Percentiles rank a stretch among this genome's conserved stretches.
Conservation (phyloP, 1,139 yeast species). For the Nakaseomyces kungkrabaensis region DNA sequence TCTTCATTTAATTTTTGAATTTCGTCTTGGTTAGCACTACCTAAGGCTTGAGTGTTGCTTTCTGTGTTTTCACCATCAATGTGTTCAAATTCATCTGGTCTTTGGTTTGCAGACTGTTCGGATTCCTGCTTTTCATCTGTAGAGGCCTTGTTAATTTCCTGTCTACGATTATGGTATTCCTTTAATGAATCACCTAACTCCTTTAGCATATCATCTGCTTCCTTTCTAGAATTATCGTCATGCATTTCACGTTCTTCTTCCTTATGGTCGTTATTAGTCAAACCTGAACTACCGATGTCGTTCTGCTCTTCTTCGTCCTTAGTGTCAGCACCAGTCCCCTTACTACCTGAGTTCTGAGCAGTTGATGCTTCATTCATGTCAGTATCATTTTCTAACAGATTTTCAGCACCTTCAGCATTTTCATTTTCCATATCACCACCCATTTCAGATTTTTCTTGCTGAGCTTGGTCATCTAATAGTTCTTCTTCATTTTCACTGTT, state of each 20-base stretch:
- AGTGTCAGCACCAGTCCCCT: conserved; percentile 71
- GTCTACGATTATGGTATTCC: conserved; percentile 84
- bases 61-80: conserved; percentile 74
- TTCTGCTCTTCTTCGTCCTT: conserved; percentile 58
- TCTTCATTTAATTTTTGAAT: conserved; percentile 69
- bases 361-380: conserved; percentile 58
- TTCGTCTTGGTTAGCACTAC: conserved; percentile 79
- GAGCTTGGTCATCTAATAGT: conserved; percentile 6
- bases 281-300: conserved; percentile 60
- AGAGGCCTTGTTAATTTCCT: conserved; percentile 67
- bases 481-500: conserved; percentile 28
- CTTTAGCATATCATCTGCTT: conserved; percentile 72
- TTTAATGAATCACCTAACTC: conserved; percentile 85
- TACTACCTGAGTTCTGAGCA: conserved; percentile 60
- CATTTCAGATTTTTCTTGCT: conserved; percentile 11
- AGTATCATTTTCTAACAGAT: conserved; percentile 43
- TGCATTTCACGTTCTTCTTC: conserved; percentile 33
- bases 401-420: conserved; percentile 37
- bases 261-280: conserved; percentile 40
- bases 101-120: conserved; percentile 48
- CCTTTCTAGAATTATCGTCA: conserved; percentile 58
- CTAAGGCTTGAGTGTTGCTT: conserved; percentile 80
- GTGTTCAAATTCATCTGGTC: conserved; percentile 88
- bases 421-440: conserved; percentile 27
- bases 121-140: conserved; percentile 34